phyloP scores from a whole-genome alignment of 2,329 filamentous ascomycete species.

The Botrytis squamosa region DNA sequence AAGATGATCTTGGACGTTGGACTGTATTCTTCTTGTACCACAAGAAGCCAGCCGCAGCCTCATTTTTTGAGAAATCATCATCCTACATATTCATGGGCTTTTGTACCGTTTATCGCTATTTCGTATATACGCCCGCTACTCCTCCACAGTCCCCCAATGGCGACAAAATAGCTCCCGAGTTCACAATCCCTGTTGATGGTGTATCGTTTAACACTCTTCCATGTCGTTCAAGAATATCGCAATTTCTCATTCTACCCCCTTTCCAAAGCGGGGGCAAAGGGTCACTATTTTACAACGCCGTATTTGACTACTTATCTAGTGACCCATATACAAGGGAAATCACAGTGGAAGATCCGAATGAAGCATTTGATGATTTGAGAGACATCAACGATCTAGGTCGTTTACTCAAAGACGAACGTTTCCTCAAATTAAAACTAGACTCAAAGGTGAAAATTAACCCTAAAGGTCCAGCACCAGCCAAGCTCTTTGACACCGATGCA shows the following conservation, averaged over 20 bases:
- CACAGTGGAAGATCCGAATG: slow-evolving; percentile 91
- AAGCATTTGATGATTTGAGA: slow-evolving; percentile 76
- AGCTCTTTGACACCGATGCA: slow-evolving; percentile 57
- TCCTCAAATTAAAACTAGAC: slow-evolving; percentile 56
- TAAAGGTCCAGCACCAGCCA: slow-evolving; percentile 48
- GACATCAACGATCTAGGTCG: slow-evolving; percentile 71
- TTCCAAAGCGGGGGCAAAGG: slow-evolving; percentile 83
- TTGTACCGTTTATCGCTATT: slow-evolving; percentile 86
- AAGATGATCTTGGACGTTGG: slow-evolving; percentile 78
- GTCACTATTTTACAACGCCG: slow-evolving; percentile 73
- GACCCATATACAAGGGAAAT: slow-evolving; percentile 70
- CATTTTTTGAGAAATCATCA: slow-evolving; percentile 43
- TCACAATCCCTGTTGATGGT: slow-evolving; percentile 42
- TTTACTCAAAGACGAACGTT: slow-evolving; percentile 59
- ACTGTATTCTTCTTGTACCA: slow-evolving; percentile 85
- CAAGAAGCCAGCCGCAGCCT: slow-evolving; percentile 49
- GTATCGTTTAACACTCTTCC: slow-evolving; percentile 59
- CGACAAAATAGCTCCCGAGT: slow-evolving; percentile 42
- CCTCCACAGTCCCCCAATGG: slow-evolving; percentile 43
- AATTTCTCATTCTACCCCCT: slow-evolving; percentile 87
- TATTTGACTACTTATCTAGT: slow-evolving; percentile 68
- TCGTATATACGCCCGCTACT: slow-evolving; percentile 55
- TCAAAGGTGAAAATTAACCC: slow-evolving; percentile 50
- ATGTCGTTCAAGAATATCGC: slow-evolving; percentile 81
- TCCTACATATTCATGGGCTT: slow-evolving; percentile 87